Evolutionary conservation across 441 rosid species (phyloP).

Genomic region (Sinapis alba): DNA sequence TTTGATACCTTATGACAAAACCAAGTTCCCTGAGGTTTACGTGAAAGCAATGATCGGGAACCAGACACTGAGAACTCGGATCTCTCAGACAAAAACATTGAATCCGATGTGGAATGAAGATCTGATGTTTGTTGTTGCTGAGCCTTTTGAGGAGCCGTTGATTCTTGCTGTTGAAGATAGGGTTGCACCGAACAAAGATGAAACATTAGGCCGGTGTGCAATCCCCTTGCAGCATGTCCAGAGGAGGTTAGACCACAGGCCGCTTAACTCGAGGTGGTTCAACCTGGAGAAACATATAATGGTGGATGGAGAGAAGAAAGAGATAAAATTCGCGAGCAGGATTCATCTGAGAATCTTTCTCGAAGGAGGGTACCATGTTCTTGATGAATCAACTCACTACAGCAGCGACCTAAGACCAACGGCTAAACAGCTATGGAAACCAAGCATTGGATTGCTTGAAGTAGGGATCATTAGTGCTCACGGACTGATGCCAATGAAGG

Average conservation of each 20-base stretch:
- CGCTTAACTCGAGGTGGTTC: slow-evolving; percentile 60
- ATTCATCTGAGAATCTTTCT: slow-evolving; percentile 80
- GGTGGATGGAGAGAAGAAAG: slow-evolving; percentile 65
- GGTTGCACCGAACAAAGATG: slow-evolving; percentile 57
- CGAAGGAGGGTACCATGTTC: slow-evolving; percentile 95
- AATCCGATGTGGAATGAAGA: slow-evolving; percentile 90
- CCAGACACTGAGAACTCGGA: slow-evolving; percentile 59
- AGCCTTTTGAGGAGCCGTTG: slow-evolving; percentile 73
- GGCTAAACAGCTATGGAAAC: slow-evolving; percentile 83
- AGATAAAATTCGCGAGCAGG: slow-evolving; percentile 73
- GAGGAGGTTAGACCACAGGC: slow-evolving; percentile 70
- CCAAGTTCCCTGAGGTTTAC: slow-evolving; percentile 63
- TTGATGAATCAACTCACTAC: slow-evolving; percentile 92
- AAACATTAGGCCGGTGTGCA: slow-evolving; percentile 51
- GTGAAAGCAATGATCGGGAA: slow-evolving; percentile 65
- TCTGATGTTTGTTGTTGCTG: slow-evolving; percentile 70
- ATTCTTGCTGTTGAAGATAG: slow-evolving; percentile 62
- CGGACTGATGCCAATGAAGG: slow-evolving; percentile 79
- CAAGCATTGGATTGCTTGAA: slow-evolving; percentile 78
- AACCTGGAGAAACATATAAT: slow-evolving; percentile 65
- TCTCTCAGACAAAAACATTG: slow-evolving; percentile 58
- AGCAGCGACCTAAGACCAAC: slow-evolving; percentile 89
- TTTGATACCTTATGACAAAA: slow-evolving; percentile 62
- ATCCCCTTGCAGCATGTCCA: slow-evolving; percentile 57
- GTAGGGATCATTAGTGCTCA: slow-evolving; percentile 82